Conservation (phyloP, 2,329 filamentous ascomycete genomes). For the Raffaelea ambrosiae region DNA sequence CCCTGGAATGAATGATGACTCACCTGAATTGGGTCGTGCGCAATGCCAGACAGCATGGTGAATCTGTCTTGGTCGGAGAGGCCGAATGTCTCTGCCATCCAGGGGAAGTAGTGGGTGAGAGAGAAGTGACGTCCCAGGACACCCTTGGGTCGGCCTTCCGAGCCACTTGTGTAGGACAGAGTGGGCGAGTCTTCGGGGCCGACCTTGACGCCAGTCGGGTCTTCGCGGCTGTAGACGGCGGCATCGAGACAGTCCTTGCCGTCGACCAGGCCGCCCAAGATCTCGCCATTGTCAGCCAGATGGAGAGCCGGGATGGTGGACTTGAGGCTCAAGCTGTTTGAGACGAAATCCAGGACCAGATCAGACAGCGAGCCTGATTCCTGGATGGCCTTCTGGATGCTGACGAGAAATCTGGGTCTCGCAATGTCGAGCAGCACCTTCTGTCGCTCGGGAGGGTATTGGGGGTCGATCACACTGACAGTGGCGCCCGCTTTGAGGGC, state of each 20-base stretch:
- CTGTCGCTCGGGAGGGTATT: conserved; percentile 73
- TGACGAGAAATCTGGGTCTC: conserved; percentile 61
- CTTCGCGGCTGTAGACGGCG: conserved; percentile 38
- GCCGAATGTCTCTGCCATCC: conserved; percentile 82
- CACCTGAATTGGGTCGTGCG: conserved; percentile 54
- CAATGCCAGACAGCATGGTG: conserved; percentile 78
- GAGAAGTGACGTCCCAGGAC: conserved; percentile 83
- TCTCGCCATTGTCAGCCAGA: conserved; percentile 60
- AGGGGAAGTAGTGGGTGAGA: conserved; percentile 78
- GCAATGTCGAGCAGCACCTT: conserved; percentile 78
- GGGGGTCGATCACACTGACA: conserved; percentile 65
- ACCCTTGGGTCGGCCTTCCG: conserved; percentile 75
- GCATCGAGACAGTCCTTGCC: conserved; percentile 59
- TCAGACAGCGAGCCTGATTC: conserved; percentile 49
- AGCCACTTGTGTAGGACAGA: conserved; percentile 65
- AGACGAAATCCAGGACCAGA: conserved; percentile 55
- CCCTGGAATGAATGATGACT: background rate
- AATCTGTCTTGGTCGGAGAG: conserved; percentile 66
- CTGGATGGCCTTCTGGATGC: conserved; percentile 62
- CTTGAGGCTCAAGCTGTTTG: conserved; percentile 63
- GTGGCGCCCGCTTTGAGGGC: conserved; percentile 49
- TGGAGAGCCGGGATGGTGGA: conserved; percentile 66
- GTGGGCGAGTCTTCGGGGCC: conserved; percentile 76
- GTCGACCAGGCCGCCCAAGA: conserved; percentile 59
- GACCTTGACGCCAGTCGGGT: conserved; percentile 62